Base-by-base conservation (phyloP, 148 eudicot genomes). In the Camellia japonica region DNA sequence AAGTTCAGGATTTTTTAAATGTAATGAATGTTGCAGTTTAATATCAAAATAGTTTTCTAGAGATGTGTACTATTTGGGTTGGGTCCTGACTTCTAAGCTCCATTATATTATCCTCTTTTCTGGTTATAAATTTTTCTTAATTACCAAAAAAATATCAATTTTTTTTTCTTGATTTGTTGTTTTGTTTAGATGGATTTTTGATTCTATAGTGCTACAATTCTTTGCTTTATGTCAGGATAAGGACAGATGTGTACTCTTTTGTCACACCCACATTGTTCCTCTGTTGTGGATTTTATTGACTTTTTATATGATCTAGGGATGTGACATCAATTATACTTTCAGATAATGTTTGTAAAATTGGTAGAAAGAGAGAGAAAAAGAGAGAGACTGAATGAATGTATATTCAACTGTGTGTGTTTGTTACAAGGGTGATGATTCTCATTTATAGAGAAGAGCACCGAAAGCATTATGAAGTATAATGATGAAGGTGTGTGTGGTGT, bases 311-410 rank as follows among this genome's bases (percentile, higher is more conserved):
- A 58, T 82, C 62, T 80, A 96, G 99, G 85, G 99, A 96, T 84
- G 99, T 98, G 80, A 93, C 99, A 43, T 96, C 98, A 7, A 94
- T 96, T 69, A 86, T 96, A 77, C 95, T 96, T 71, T 93, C 99
- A 46, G 98, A 96, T 81, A 93, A 96, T 81, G 98, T 93, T 78
- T 98, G 99, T 74, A 23, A 23, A 23, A 23, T 23, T 23, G 23
- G 23, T 23, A 23, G 23, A 23, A 0, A 23, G 23, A 23, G 23
- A 23, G 23, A 23, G 23, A 23, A 23, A 23, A 23, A 23, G 23
- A 23, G 23, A 23, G 23, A 23, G 23, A 23, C 23, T 23, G 23
- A 23, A 23, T 23, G 23, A 23, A 23, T 23, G 23, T 23, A 23
- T 23, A 23, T 23, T 23, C 23, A 23, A 23, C 23, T 23, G 23